Evolutionary conservation across 129 eudicot genomes (phyloP), one percentile per base, ranked within the genome.

Genomic region (Arctium minus): DNA sequence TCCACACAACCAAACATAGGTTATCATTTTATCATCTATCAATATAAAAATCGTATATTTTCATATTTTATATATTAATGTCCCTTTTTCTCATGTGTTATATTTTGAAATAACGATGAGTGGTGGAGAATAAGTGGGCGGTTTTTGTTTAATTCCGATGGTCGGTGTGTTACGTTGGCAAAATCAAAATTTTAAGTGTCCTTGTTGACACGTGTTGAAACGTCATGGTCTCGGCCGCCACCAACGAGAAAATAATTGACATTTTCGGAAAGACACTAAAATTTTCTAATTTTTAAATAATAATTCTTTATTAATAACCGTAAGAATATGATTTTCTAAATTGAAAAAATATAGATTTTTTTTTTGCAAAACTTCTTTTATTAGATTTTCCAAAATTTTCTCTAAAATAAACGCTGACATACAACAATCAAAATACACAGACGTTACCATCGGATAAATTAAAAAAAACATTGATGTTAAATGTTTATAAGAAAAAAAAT

Each of bases 121-220:
- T 84, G 87, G 87, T 79, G 76, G 84, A 74, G 77, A 73, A 42
- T n/a, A 46, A 65, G 84, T 84, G 84, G 87, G 77, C 87, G 87
- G 87, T 79, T 73, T 44, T 79, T 72, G 10, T 79, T 31, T 84
- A 79, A 60, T 64, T 64, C 44, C 37, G n/a, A 65, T 27, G 79
- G 83, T 79, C 83, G 79, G 69, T 84, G 42, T 4, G 42, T 70
- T 82, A 84, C 83, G 79, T 78, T 84, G 56, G 76, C 87, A 65
- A 80, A 71, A 50, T 32, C 84, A 35, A 80, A 72, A 18, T 65
- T 27, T 80, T 35, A 80, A 44, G 35, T 79, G 65, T 70, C 31
- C 1, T 35, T 79, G 10, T 65, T 15, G 80, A 79, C 87, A 84
- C 53, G 76, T 74, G 87, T 79, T 0, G 7, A 6, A 31, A 72